phyloP scores from a whole-genome alignment of 768 basidiomycete species.

The Rhodotorula kratochvilovae region DNA sequence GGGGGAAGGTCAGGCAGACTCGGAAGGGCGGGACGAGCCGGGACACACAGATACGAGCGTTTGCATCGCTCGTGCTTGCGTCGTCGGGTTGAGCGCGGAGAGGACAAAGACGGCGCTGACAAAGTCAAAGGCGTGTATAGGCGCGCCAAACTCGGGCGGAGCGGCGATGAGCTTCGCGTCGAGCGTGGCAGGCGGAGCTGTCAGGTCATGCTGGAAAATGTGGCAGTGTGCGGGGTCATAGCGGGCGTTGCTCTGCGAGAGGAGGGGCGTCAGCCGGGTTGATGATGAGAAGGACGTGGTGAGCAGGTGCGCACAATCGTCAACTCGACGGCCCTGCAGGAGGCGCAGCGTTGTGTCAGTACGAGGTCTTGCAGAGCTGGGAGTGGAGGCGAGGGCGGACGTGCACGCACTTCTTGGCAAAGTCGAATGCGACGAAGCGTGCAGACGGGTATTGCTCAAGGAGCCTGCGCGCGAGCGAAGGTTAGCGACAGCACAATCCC shows the following conservation, averaged over 20 bases:
- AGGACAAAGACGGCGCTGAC: slow-evolving; percentile 36
- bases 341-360: neutral
- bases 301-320: slow-evolving; percentile 7
- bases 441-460: slow-evolving; percentile 29
- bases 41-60: slow-evolving; percentile 12
- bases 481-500: neutral
- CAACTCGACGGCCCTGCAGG: slow-evolving; percentile 25
- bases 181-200: slow-evolving; percentile 5
- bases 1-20: neutral
- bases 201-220: slow-evolving; percentile 38
- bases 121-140: slow-evolving; percentile 15
- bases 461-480: neutral
- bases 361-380: neutral
- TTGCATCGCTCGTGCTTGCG: slow-evolving; percentile 11
- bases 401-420: slow-evolving; percentile 29
- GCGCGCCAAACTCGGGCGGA: slow-evolving; percentile 12
- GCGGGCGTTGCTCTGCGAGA: slow-evolving; percentile 11
- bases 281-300: too few relatives aligned
- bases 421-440: slow-evolving; percentile 31
- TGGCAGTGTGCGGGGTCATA: slow-evolving; percentile 14
- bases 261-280: neutral
- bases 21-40: too few relatives aligned
- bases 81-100: slow-evolving; percentile 24
- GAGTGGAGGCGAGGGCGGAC: too few relatives aligned
- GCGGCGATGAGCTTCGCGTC: neutral